Conservation (phyloP, 148 eudicot genomes). For the Vaccinium macrocarpon region DNA sequence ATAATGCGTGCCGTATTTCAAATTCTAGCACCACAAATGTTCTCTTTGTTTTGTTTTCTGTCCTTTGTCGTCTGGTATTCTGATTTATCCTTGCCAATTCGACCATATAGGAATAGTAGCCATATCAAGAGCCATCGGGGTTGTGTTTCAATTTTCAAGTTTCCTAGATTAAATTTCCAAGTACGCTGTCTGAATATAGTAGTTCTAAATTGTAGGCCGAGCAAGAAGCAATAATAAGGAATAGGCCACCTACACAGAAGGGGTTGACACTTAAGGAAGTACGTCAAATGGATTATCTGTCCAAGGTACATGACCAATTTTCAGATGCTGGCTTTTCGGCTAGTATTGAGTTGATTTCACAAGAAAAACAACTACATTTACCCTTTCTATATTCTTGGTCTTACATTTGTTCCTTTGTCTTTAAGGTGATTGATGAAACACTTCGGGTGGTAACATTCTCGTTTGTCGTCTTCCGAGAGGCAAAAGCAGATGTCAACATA, state of each 20-base stretch:
- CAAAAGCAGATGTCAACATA: conserved; percentile 56
- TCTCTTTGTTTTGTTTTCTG: neutral
- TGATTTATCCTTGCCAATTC: neutral
- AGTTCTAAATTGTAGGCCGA: conserved; percentile 44
- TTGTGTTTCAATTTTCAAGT: neutral
- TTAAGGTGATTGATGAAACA: conserved; percentile 87
- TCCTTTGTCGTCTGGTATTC: neutral
- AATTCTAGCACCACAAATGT: neutral
- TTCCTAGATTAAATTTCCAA: neutral
- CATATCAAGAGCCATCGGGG: neutral
- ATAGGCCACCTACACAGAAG: conserved; percentile 55
- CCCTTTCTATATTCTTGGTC: too few species aligned
- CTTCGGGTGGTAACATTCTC: conserved; percentile 83
- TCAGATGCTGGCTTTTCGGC: neutral
- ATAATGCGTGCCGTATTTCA: neutral
- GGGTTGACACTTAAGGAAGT: conserved; percentile 70
- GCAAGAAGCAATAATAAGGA: conserved; percentile 67
- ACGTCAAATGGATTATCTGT: conserved; percentile 78
- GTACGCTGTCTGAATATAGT: neutral
- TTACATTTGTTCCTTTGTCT: neutral
- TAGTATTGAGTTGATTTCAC: neutral
- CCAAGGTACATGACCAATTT: conserved; percentile 40
- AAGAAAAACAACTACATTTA: too few species aligned
- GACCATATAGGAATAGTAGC: neutral
- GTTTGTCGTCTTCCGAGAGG: conserved; percentile 72